Evolutionary conservation across 2,329 filamentous ascomycete species (phyloP), one percentile per base, ranked within the genome.

Genomic region (Alternaria viburni): DNA sequence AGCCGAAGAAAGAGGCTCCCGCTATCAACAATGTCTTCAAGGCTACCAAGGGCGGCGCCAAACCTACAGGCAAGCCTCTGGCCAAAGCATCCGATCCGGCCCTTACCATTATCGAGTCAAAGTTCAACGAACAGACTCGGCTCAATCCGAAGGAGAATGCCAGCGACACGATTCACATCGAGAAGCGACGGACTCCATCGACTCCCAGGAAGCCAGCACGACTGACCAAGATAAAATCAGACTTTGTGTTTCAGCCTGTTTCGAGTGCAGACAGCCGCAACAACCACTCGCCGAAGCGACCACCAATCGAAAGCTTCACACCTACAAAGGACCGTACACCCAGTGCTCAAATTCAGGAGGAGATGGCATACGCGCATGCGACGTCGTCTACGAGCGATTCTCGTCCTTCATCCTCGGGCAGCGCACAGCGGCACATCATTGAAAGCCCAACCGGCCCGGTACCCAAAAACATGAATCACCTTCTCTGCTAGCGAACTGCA

Each of bases 1-100:
- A 69, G 17, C 50, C 64, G 3, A 72, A 73, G 61, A 74, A 74
- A 17, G 67, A 73, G 9, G 63, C 54, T 4, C 57, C 64, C 6
- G 62, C 57, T 4, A 76, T 79, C 58, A 78, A 76, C 30, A 65
- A 66, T 36, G 66, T 69, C 28, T 77, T 79, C 68, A 76, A 73
- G 45, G 69, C 71, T 28, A 69, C 71, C 25, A 79, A 79, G 58
- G 62, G 59, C 28, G 55, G 69, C n/a, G 46, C 63, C 6, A 71
- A 61, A 51, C n/a, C 64, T 51, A 54, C 62, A 15, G 57, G 51
- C 36, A 74, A 74, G 46, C 45, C 46, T 32, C 10, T 51, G 44
- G 55, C 51, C 43, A 71, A 69, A 59, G 50, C 51, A 17, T 54
- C 50, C 15, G 52, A 61, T 13, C 30, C 61, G 26, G 21, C 60